These are phyloP conservation scores for Pythium brachiatum DNA, from an alignment of 352 stramenopile genomes.

Conservation along the genomic window DNA sequence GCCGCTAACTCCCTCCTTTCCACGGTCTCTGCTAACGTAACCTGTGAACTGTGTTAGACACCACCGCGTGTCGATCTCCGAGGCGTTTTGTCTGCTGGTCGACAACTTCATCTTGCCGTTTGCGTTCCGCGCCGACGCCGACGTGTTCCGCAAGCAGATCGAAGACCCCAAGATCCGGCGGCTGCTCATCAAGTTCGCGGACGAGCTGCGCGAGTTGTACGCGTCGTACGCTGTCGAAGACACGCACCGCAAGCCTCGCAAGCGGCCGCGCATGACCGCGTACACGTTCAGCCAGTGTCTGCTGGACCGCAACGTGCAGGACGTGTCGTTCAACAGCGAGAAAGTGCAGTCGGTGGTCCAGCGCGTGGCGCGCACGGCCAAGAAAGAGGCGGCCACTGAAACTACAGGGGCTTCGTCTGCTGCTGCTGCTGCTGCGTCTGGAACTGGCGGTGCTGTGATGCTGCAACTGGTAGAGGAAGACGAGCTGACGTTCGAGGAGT, in stretches of 20 bases:
- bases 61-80: slow-evolving; percentile 65
- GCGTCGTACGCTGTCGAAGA: slow-evolving; percentile 51
- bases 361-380: slow-evolving; percentile 38
- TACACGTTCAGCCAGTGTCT: slow-evolving; percentile 65
- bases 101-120: slow-evolving; percentile 76
- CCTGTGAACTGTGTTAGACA: slow-evolving; percentile 23
- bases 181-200: slow-evolving; percentile 56
- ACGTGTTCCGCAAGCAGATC: slow-evolving; percentile 72
- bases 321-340: slow-evolving; percentile 60
- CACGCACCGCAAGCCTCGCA: slow-evolving; percentile 15
- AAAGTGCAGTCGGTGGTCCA: slow-evolving; percentile 57
- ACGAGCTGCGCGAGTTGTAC: slow-evolving; percentile 61
- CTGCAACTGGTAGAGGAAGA: slow-evolving; percentile 36
- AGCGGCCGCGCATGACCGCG: slow-evolving; percentile 44
- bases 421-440: not conserved
- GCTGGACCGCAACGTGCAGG: slow-evolving; percentile 56
- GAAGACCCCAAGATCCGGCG: slow-evolving; percentile 64
- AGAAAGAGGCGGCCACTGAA: slow-evolving; percentile 21
- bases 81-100: slow-evolving; percentile 71
- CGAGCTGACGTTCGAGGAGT: slow-evolving; percentile 59
- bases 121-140: slow-evolving; percentile 66
- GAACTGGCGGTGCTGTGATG: not conserved
- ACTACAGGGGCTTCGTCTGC: not conserved
- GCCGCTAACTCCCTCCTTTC: not conserved
- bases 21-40: not conserved